Percentiles rank a stretch among this genome's conserved stretches.
Evolutionary conservation across 2,329 filamentous ascomycete genomes (phyloP).

Genomic region (Ophiognomonia clavigignenti-juglandacearum): DNA sequence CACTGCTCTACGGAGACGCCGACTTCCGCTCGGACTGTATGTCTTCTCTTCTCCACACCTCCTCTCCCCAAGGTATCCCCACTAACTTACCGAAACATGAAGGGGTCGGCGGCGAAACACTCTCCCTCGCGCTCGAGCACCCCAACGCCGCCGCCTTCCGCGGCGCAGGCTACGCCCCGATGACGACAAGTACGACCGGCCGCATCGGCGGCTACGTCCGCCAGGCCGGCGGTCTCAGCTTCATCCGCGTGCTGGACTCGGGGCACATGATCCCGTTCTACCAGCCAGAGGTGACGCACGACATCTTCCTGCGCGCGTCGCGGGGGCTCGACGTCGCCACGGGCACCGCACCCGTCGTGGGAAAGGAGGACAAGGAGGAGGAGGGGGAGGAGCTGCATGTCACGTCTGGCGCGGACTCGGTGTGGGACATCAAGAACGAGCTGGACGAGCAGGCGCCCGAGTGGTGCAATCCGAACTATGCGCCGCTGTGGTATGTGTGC

Average conservation of each 20-base stretch:
- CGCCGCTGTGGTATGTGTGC: not conserved
- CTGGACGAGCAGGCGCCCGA: not conserved
- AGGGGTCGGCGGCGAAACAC: constrained; percentile 37
- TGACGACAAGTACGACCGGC: constrained; percentile 29
- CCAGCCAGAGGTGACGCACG: constrained; percentile 43
- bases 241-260: constrained; percentile 38
- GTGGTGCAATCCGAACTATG: constrained; percentile 9
- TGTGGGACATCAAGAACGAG: constrained; percentile 14
- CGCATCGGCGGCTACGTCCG: constrained; percentile 39
- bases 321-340: constrained; percentile 46
- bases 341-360: constrained; percentile 34
- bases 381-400: constrained; percentile 2
- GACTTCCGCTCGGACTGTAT: constrained; percentile 49
- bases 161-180: constrained; percentile 40
- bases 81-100: too few relatives aligned
- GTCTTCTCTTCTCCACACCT: too few relatives aligned
- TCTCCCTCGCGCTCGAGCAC: constrained; percentile 39
- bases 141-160: constrained; percentile 33
- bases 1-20: constrained; percentile 49
- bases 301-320: constrained; percentile 44
- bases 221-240: constrained; percentile 41
- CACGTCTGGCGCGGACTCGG: constrained; percentile 14
- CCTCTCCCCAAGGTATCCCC: too few relatives aligned
- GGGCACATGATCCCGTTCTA: constrained; percentile 43
- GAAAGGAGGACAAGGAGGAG: not conserved